phyloP scores from a whole-genome alignment of 345 rosid species.

The Acer campestre region DNA sequence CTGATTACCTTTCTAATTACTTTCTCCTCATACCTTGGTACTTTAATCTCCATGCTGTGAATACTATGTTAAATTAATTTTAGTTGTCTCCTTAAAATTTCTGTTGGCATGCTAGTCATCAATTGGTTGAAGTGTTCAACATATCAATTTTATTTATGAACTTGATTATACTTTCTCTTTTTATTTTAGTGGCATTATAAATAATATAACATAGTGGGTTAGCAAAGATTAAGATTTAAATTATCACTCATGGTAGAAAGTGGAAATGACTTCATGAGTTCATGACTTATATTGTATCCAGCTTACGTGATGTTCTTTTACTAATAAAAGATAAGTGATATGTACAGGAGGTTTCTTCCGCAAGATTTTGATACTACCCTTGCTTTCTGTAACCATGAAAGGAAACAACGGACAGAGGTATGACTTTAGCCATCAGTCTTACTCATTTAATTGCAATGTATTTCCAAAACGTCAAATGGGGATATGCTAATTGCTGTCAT shows the following conservation, averaged over 20 bases:
- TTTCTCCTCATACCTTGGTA: background rate
- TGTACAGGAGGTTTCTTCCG: slow-evolving; percentile 83
- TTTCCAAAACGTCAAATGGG: background rate
- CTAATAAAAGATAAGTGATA: slow-evolving; percentile 15
- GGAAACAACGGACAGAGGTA: slow-evolving; percentile 91
- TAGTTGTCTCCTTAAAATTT: background rate
- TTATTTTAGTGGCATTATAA: background rate
- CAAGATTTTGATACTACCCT: slow-evolving; percentile 94
- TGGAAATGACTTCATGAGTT: background rate
- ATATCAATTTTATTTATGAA: background rate
- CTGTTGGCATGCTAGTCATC: background rate
- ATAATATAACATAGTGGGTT: background rate
- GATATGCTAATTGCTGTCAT: no score
- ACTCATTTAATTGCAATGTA: slow-evolving; percentile 10
- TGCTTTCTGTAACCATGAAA: slow-evolving; percentile 86
- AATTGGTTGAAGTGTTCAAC: background rate
- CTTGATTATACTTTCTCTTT: background rate
- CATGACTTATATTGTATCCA: background rate
- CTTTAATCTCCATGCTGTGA: background rate
- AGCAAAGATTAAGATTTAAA: background rate
- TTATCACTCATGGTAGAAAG: background rate
- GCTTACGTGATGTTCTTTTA: background rate
- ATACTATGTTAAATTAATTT: background rate
- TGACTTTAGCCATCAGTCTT: slow-evolving; percentile 3
- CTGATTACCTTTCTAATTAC: background rate